A percentile compares a stretch with the other conserved stretches of the same genome.
These are phyloP conservation scores for Vanrija pseudolonga DNA, from an alignment of 1,284 basidiomycete species.

Conservation along the genomic window DNA sequence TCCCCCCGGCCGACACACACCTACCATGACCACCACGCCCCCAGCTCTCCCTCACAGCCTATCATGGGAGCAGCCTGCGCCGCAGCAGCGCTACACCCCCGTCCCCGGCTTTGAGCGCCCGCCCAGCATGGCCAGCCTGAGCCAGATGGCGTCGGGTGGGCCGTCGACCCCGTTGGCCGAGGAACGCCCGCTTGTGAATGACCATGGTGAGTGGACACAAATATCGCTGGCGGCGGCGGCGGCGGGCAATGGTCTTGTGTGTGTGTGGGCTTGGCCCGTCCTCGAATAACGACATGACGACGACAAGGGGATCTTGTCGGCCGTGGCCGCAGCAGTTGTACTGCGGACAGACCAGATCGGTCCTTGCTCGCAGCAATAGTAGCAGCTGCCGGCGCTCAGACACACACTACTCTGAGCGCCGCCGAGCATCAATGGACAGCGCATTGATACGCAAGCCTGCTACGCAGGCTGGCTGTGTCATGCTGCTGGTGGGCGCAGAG, in stretches of 20 bases:
- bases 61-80: slow-evolving; percentile 4
- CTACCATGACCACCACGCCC: background rate
- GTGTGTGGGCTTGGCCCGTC: background rate
- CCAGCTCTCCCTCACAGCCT: background rate
- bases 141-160: background rate
- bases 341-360: background rate
- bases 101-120: slow-evolving; percentile 22
- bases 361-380: background rate
- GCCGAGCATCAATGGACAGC: too few relatives aligned
- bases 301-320: background rate
- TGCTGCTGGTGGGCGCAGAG: background rate
- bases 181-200: background rate
- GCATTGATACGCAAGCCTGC: background rate
- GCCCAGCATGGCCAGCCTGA: background rate
- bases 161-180: background rate
- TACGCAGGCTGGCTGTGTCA: background rate
- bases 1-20: too few relatives aligned
- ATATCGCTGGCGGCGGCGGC: background rate
- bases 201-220: background rate
- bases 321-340: background rate
- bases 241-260: background rate
- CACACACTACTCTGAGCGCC: too few relatives aligned
- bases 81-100: slow-evolving; percentile 23
- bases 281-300: background rate
- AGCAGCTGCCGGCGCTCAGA: too few relatives aligned